Evolutionary conservation across 768 basidiomycete species (phyloP).

Genomic region (Boletus rubroflammeus): DNA sequence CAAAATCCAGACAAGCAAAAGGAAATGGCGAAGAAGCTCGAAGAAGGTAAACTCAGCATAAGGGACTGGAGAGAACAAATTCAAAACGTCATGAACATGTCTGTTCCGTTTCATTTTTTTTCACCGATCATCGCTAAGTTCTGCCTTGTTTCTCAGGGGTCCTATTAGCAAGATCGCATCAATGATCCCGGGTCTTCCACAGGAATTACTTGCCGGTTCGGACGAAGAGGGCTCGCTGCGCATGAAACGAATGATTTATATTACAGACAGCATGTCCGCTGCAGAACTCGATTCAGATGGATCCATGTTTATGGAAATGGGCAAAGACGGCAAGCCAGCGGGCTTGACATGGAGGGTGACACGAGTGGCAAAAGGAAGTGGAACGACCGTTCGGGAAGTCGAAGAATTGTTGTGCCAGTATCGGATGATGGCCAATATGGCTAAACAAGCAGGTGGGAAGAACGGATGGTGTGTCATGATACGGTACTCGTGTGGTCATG

Average conservation of each 20-base stretch:
- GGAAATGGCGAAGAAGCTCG: slow-evolving; percentile 95
- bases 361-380: slow-evolving; percentile 88
- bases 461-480: slow-evolving; percentile 71
- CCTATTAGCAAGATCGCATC: slow-evolving; percentile 97
- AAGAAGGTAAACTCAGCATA: slow-evolving; percentile 95
- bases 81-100: slow-evolving; percentile 98
- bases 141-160: slow-evolving; percentile 57
- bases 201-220: slow-evolving; percentile 84
- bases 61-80: slow-evolving; percentile 98
- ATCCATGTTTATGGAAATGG: slow-evolving; percentile 78
- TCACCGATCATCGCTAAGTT: slow-evolving; percentile 6
- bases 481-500: not conserved
- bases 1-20: slow-evolving; percentile 97
- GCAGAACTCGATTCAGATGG: slow-evolving; percentile 95
- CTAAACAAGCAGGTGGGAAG: slow-evolving; percentile 96
- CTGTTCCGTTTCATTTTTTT: slow-evolving; percentile 26
- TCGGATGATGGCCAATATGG: slow-evolving; percentile 98
- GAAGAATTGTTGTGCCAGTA: slow-evolving; percentile 96
- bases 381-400: slow-evolving; percentile 95
- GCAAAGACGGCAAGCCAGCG: slow-evolving; percentile 77
- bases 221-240: slow-evolving; percentile 89
- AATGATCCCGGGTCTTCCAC: slow-evolving; percentile 97
- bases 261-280: slow-evolving; percentile 97
- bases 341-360: slow-evolving; percentile 90
- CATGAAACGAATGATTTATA: slow-evolving; percentile 98